Evolutionary conservation across 768 basidiomycete genomes (phyloP).

Genomic region (Sutorius australiensis): DNA sequence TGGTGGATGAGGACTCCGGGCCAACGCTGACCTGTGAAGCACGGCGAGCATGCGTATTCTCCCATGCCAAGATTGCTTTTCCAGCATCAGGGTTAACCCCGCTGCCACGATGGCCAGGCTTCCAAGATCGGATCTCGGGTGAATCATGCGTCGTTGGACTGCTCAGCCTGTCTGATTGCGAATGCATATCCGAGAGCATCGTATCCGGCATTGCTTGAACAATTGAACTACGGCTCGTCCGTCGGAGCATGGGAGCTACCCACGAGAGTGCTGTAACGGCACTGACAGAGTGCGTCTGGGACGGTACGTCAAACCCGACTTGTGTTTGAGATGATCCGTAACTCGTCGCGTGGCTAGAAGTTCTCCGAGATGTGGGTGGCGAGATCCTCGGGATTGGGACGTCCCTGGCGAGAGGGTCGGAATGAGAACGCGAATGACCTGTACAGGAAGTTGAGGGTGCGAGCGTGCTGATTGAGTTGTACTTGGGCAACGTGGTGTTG

Average conservation of each 20-base stretch:
- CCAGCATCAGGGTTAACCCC: slow-evolving; percentile 2
- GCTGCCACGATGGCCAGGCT: slow-evolving; percentile 18
- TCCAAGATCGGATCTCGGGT: slow-evolving; percentile 22
- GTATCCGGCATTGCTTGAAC: slow-evolving; percentile 4
- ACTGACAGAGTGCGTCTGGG: slow-evolving; percentile 12
- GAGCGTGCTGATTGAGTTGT: slow-evolving; percentile 27
- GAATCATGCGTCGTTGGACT: slow-evolving; percentile 10
- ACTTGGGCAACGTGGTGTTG: slow-evolving; percentile 20
- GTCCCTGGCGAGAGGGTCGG: slow-evolving; percentile 11
- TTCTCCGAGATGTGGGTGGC: slow-evolving; percentile 16
- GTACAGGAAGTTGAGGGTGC: slow-evolving; percentile 26
- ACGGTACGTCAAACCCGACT: slow-evolving; percentile 3
- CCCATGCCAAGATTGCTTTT: slow-evolving; percentile 7
- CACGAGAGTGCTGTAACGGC: slow-evolving; percentile 3
- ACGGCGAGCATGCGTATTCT: slow-evolving; percentile 4
- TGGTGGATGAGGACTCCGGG: slow-evolving; percentile 4
- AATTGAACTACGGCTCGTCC: slow-evolving; percentile 17
- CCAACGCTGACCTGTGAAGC: slow-evolving; percentile 3
- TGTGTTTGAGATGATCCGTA: background rate
- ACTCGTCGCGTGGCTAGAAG: slow-evolving; percentile 7
- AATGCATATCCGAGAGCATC: background rate
- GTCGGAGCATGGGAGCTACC: slow-evolving; percentile 22
- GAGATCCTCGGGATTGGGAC: slow-evolving; percentile 12
- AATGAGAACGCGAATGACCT: slow-evolving; percentile 20
- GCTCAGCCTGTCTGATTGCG: slow-evolving; percentile 2